Conservation (phyloP, 345 rosid species). For the Camelina laxa region DNA sequence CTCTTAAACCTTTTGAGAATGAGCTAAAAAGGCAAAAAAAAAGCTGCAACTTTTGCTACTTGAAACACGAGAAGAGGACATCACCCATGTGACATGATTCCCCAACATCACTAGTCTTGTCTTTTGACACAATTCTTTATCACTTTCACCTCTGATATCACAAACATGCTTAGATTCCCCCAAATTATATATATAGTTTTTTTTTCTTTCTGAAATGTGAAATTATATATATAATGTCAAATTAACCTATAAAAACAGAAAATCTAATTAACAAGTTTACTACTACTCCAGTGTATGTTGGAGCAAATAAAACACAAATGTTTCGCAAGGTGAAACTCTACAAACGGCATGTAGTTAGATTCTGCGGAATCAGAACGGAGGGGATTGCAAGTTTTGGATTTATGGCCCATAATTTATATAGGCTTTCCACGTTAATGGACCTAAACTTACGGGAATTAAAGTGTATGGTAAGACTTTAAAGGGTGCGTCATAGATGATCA, state of each 20-base stretch:
- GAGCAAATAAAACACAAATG: background rate
- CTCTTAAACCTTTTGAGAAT: constrained; percentile 15
- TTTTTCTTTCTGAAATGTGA: background rate
- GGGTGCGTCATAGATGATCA: background rate
- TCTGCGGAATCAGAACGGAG: background rate
- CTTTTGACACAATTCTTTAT: constrained; percentile 29
- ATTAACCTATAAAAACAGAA: background rate
- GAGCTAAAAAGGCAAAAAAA: constrained; percentile 17
- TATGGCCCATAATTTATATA: constrained; percentile 7
- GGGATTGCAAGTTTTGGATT: background rate
- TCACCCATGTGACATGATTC: constrained; percentile 49
- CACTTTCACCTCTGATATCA: constrained; percentile 19
- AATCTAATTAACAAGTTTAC: background rate
- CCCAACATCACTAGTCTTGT: constrained; percentile 43
- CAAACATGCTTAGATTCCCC: no score
- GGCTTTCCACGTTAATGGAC: constrained; percentile 6
- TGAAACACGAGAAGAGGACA: constrained; percentile 40
- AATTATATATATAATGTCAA: background rate
- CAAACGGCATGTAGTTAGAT: constrained; percentile 23
- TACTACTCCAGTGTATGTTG: no score
- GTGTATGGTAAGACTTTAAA: background rate
- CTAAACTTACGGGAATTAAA: background rate
- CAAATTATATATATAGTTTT: background rate
- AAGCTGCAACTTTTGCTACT: constrained; percentile 42
- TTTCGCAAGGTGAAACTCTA: background rate